These are phyloP conservation scores for Paecilomyces niveus DNA, from an alignment of 2,329 filamentous ascomycete species.

Conservation along the genomic window DNA sequence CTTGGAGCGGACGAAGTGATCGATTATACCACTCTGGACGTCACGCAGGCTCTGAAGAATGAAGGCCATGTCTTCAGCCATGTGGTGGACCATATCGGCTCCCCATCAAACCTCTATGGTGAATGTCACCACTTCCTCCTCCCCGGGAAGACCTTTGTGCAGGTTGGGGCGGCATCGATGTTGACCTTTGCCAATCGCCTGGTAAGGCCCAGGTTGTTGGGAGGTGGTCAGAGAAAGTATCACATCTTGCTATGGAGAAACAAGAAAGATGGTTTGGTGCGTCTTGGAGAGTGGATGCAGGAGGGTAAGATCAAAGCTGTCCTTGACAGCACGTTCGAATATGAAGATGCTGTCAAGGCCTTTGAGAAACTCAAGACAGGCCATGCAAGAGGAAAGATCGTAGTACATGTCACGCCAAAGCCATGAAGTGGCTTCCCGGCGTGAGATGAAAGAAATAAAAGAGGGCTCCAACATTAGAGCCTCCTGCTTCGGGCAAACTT, in stretches of 20 bases:
- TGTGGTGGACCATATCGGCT: slow-evolving; percentile 53
- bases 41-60: slow-evolving; percentile 40
- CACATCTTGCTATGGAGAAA: slow-evolving; percentile 28
- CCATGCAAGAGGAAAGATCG: slow-evolving; percentile 53
- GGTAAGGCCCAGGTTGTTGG: slow-evolving; percentile 41
- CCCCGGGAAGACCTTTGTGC: slow-evolving; percentile 44
- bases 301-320: slow-evolving; percentile 53
- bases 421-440: not conserved
- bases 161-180: slow-evolving; percentile 40
- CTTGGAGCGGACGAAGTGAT: slow-evolving; percentile 59
- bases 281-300: slow-evolving; percentile 49
- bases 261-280: slow-evolving; percentile 38
- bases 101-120: slow-evolving; percentile 46
- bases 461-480: no score
- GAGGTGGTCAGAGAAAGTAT: slow-evolving; percentile 41
- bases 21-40: slow-evolving; percentile 49
- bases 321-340: slow-evolving; percentile 49
- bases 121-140: slow-evolving; percentile 46
- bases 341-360: slow-evolving; percentile 51
- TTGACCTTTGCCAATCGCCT: slow-evolving; percentile 29
- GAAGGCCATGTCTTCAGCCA: slow-evolving; percentile 46
- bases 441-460: not conserved
- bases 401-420: slow-evolving; percentile 33
- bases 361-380: slow-evolving; percentile 53
- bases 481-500: no score